Evolutionary conservation across 768 basidiomycete species (phyloP).

Genomic region (Coprinopsis sp.): DNA sequence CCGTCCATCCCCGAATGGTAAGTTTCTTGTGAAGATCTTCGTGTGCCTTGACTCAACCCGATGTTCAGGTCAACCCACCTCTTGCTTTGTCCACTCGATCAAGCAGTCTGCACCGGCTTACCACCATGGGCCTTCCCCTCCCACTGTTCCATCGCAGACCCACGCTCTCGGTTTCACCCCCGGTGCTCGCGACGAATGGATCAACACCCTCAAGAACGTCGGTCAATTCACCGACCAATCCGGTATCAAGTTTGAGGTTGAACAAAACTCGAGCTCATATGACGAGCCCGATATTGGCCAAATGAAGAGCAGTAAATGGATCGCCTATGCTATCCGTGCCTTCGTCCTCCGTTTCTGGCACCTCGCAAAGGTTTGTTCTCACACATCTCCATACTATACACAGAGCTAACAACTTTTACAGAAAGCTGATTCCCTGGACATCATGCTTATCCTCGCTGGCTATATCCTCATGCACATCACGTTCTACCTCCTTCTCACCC

Average conservation of each 20-base stretch:
- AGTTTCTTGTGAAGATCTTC: neutral
- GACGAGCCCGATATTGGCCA: constrained; percentile 53
- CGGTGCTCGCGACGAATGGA: constrained; percentile 48
- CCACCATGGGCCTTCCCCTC: neutral
- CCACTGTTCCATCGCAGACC: constrained; percentile 26
- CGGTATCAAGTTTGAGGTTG: constrained; percentile 48
- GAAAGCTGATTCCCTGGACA: constrained; percentile 95
- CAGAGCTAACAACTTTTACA: constrained; percentile 24
- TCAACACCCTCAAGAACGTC: constrained; percentile 28
- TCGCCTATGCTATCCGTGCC: constrained; percentile 78
- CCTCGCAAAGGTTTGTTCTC: constrained; percentile 54
- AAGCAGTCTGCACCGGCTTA: constrained; percentile 24
- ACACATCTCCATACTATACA: neutral
- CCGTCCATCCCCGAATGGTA: constrained; percentile 16
- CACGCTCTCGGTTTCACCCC: constrained; percentile 50
- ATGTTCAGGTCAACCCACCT: constrained; percentile 24
- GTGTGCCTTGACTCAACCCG: constrained; percentile 4
- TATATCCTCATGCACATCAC: constrained; percentile 95
- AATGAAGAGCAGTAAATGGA: constrained; percentile 82
- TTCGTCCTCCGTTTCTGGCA: constrained; percentile 81
- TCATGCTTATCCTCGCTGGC: constrained; percentile 87
- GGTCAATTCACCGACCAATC: constrained; percentile 29
- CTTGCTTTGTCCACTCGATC: constrained; percentile 31
- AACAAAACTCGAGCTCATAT: constrained; percentile 35
- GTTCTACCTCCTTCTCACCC: constrained; percentile 86